Base-by-base conservation (phyloP, 495 filamentous ascomycete genomes). In the Recurvomyces mirabilis region DNA sequence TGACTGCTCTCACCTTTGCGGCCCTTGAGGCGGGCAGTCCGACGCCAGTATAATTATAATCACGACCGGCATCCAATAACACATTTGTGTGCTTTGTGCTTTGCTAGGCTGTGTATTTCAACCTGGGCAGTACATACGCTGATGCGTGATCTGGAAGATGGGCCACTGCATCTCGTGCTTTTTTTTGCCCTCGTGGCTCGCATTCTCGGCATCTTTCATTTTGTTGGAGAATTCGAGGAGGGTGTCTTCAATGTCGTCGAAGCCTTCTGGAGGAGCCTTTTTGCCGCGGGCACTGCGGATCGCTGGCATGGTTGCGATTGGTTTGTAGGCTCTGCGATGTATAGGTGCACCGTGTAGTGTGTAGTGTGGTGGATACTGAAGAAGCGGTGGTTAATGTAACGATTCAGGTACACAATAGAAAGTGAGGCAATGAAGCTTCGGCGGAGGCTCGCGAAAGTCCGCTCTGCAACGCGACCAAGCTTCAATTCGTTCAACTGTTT, bases 201-300 rank as follows among this genome's bases (percentile, higher is more conserved):
- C 66, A 59, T 89, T 87, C 61, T 94, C 85, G 38, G 89, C 91
- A 65, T 98, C 91, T 62, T 95, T 95, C 91, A 96, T 94, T 68
- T 94, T 93, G 70, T 95, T 94, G 64, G 71, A 71, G 66, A 96
- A 98, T 52, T 94, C 83, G 18, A 96, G 76, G 21, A 98, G 79
- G 46, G 89, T 93, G 63, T 95, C 88, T 65, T 96, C 87, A 58
- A 98, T 83, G 60, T 96, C 91, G 50, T 83, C 81, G 73, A 96
- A 99, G 59, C 91, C 91, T 14, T 82, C 87, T 29, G 91, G 91
- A 30, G 91, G 91, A 46, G 91, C 75, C 69, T 95, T 96, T 60
- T 82, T 79, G 62, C 79, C 82, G 49, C 79, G 78, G 25, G 67
- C 20, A 21, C 24, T 73, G 38, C 91, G 79, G 43, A 94, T 77